Percentiles rank a stretch among this genome's conserved stretches.
Evolutionary conservation across 331 rosid species (phyloP).

Genomic region (Phaseolus coccineus): DNA sequence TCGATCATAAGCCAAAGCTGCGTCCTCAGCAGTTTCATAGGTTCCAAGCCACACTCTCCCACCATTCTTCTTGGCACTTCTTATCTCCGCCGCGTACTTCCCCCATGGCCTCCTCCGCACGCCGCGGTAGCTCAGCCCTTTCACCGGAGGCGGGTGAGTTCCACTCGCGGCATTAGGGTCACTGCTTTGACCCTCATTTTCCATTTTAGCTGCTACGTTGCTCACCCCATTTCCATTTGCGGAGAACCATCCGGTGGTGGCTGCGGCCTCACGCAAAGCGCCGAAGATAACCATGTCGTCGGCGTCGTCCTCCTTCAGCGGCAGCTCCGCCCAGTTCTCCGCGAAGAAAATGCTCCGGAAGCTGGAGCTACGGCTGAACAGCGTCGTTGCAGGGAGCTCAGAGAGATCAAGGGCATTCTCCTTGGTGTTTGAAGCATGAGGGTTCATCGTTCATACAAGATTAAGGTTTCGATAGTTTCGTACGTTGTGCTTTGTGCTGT

Average conservation of each 20-base stretch:
- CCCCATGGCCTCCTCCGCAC: constrained; percentile 83
- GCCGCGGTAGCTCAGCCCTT: constrained; percentile 46
- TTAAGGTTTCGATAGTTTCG: background rate
- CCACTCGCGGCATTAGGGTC: background rate
- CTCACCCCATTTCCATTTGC: background rate
- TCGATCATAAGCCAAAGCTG: constrained; percentile 70
- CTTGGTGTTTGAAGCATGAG: background rate
- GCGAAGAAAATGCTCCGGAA: constrained; percentile 32
- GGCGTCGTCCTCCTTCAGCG: constrained; percentile 45
- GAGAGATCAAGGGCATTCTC: background rate
- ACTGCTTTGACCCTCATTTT: background rate
- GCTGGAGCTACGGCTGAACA: constrained; percentile 10
- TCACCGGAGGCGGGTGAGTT: background rate
- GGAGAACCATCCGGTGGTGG: constrained; percentile 43
- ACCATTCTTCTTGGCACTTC: constrained; percentile 58
- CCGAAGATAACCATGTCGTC: constrained; percentile 53
- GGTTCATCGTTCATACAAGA: constrained; percentile 26
- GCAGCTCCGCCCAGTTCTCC: constrained; percentile 53
- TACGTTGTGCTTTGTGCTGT: background rate
- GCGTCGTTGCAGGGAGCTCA: background rate
- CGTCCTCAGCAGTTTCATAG: constrained; percentile 56
- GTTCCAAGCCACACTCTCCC: constrained; percentile 72
- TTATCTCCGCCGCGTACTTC: constrained; percentile 68
- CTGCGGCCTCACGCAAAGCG: constrained; percentile 43
- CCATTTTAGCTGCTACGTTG: background rate